A percentile compares a stretch with the other conserved stretches of the same genome.
phyloP scores from a whole-genome alignment of 2,329 filamentous ascomycete genomes.

The Aspergillus intermedius region DNA sequence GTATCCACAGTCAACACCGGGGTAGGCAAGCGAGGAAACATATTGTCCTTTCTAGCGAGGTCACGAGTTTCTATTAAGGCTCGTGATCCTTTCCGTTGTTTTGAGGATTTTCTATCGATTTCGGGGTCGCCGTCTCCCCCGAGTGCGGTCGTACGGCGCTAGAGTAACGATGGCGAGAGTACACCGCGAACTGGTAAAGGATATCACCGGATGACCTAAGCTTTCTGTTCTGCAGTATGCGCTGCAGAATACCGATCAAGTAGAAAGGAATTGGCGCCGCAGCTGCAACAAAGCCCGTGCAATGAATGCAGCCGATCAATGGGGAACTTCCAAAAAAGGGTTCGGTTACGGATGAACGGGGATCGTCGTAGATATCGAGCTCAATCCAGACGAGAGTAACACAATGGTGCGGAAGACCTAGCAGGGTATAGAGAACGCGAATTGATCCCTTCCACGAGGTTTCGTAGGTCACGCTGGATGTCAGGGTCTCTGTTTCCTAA shows the following conservation, averaged over 20 bases:
- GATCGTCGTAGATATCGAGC: constrained; percentile 2
- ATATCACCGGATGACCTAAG: constrained; percentile 1
- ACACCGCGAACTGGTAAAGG: constrained; percentile 13
- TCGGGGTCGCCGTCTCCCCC: constrained; percentile 40
- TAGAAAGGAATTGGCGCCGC: constrained; percentile 11
- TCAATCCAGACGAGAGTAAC: background rate
- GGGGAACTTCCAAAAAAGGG: background rate
- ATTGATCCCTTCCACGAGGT: background rate
- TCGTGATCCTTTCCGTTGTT: constrained; percentile 4
- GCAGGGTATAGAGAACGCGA: background rate
- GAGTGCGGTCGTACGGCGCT: constrained; percentile 38
- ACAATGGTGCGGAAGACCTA: background rate
- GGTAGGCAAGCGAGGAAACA: constrained; percentile 78
- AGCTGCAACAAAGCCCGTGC: constrained; percentile 12
- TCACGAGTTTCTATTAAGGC: constrained; percentile 13
- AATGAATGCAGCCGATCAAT: constrained; percentile 6
- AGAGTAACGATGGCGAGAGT: constrained; percentile 15
- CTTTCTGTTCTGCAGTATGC: constrained; percentile 9
- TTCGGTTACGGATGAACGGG: background rate
- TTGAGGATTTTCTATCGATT: constrained; percentile 16
- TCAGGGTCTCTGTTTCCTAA: background rate
- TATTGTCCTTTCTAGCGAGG: constrained; percentile 36
- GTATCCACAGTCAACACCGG: constrained; percentile 88
- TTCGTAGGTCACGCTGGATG: background rate
- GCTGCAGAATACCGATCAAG: constrained; percentile 15